Base-by-base conservation (phyloP, 164 flowering plant genomes). In the Hamamelis virginiana region DNA sequence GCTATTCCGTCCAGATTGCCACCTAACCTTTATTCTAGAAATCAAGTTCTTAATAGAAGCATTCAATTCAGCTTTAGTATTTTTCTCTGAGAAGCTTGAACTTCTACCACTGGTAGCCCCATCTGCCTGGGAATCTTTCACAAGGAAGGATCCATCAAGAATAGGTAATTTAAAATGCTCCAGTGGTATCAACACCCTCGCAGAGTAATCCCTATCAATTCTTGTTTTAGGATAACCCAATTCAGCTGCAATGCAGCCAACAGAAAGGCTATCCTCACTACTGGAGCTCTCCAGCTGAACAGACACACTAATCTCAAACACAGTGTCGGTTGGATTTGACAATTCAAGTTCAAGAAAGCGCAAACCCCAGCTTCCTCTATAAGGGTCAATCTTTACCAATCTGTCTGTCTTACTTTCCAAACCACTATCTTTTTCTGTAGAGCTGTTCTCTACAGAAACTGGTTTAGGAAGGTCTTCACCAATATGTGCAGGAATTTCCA, bases 401-500 rank as follows among this genome's bases (percentile, higher is more conserved):
- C 85, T 80, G 56, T 90, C 92, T 15, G 75, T 76, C 70, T 77
- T 81, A 56, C 53, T 77, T 70, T 71, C 83, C 46, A 80, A 72
- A 56, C 62, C 59, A 65, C 69, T 13, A 61, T 57, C 72, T 64
- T 70, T 83, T 57, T 83, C 75, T 44, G 65, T 25, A 43, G 69
- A 51, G 41, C 57, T 56, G 65, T 69, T 65, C 43, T 81, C 85
- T 46, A 27, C 51, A 47, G 73, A 66, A 68, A 67, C 77, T 22
- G 77, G 79, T 62, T 68, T 81, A 1, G 91, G 84, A 77, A 76
- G 80, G 58, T 75, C 83, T 74, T 89, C 92, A 60, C 93, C 83
- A 64, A 96, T 85, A 69, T 83, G 89, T 6, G 98, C 99, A 75
- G 99, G 99, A 74, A 93, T 92, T 76, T 96, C 99, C 99, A 96